These are phyloP conservation scores for Agroathelia rolfsii DNA, from an alignment of 1,284 basidiomycete genomes.

Conservation along the genomic window DNA sequence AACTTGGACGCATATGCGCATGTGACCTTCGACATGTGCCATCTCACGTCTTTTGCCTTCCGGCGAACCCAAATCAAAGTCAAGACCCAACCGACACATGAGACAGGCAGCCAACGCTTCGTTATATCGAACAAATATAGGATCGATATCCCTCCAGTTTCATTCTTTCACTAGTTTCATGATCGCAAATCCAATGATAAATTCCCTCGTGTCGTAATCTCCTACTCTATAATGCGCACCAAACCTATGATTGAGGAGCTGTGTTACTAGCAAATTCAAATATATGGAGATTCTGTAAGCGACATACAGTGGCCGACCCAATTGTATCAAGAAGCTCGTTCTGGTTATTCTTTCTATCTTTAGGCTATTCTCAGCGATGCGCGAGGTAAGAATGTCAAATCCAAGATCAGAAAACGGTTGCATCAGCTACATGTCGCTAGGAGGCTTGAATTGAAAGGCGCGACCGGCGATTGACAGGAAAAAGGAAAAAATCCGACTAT, in stretches of 20 bases:
- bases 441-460: conserved; percentile 9
- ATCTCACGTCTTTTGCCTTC: conserved; percentile 10
- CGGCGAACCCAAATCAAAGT: conserved; percentile 16
- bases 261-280: conserved; percentile 1
- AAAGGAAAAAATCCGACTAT: conserved; percentile 12
- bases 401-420: conserved; percentile 6
- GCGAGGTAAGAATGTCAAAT: conserved; percentile 6
- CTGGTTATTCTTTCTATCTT: conserved; percentile 6
- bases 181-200: conserved; percentile 14
- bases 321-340: conserved; percentile 8
- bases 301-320: conserved; percentile 20
- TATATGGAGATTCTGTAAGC: conserved; percentile 1
- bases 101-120: conserved; percentile 20
- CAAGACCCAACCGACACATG: conserved; percentile 17
- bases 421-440: background rate
- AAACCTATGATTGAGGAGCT: no score
- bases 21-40: conserved; percentile 20
- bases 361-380: background rate
- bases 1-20: conserved; percentile 20
- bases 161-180: conserved; percentile 14
- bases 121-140: conserved; percentile 3
- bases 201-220: conserved; percentile 4
- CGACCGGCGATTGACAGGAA: conserved; percentile 17
- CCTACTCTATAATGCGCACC: conserved; percentile 10
- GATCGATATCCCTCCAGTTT: background rate